These are phyloP conservation scores for Ceratocystiopsis minuta DNA, from an alignment of 2,329 filamentous ascomycete species.

Conservation along the genomic window DNA sequence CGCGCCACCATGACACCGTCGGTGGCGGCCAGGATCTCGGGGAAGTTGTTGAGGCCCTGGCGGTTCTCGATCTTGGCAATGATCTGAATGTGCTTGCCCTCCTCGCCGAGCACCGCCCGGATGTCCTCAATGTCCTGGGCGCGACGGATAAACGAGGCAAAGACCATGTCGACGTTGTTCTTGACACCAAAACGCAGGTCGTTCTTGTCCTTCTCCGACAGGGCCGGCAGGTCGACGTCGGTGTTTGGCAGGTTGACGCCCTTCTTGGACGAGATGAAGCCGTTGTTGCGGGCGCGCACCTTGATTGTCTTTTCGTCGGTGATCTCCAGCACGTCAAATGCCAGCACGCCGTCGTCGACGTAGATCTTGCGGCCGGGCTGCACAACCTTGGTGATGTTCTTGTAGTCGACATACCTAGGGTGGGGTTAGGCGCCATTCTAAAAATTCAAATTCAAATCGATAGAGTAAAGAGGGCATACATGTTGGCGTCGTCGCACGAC, in stretches of 20 bases:
- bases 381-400: slow-evolving; percentile 99
- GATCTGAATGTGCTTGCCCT: slow-evolving; percentile 94
- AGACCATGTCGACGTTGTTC: slow-evolving; percentile 98
- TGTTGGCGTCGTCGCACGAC: slow-evolving; percentile 73
- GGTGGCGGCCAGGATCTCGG: slow-evolving; percentile 86
- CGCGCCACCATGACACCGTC: slow-evolving; percentile 99
- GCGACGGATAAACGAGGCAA: slow-evolving; percentile 93
- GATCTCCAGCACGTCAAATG: slow-evolving; percentile 81
- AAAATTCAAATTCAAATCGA: background rate
- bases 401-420: slow-evolving; percentile 85
- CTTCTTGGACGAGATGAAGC: slow-evolving; percentile 97
- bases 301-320: slow-evolving; percentile 78
- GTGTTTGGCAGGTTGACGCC: slow-evolving; percentile 98
- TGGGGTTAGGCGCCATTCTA: background rate
- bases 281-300: slow-evolving; percentile 84
- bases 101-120: slow-evolving; percentile 73
- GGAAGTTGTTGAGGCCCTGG: slow-evolving; percentile 99
- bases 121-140: slow-evolving; percentile 88
- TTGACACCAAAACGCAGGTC: slow-evolving; percentile 92
- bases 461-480: slow-evolving; percentile 34
- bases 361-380: slow-evolving; percentile 79
- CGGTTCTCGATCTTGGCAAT: slow-evolving; percentile 99
- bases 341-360: slow-evolving; percentile 94
- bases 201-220: slow-evolving; percentile 94
- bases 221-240: slow-evolving; percentile 89